Conservation (phyloP, 23 red algal species). For the Agarophyton chilense region DNA sequence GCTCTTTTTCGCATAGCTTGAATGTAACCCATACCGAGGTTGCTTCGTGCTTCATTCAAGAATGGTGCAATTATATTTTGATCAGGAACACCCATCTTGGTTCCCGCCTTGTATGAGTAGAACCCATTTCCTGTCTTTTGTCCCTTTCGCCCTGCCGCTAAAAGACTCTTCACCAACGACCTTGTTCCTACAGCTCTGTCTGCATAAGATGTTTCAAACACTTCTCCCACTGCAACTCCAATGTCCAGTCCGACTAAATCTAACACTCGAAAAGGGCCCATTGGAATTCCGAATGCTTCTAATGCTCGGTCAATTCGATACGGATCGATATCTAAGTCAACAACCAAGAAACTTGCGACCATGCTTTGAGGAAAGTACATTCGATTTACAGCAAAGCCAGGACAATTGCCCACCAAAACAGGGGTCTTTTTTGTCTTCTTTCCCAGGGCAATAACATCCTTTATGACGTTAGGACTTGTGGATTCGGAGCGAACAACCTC, state of each 20-base stretch:
- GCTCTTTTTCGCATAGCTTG: background rate
- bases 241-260: constrained; percentile 99
- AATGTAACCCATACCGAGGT: background rate
- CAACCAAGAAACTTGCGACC: constrained; percentile 80
- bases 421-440: constrained; percentile 96
- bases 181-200: constrained; percentile 73
- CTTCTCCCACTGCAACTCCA: constrained; percentile 76
- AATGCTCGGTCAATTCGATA: constrained; percentile 86
- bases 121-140: constrained; percentile 93
- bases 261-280: constrained; percentile 91
- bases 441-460: constrained; percentile 77
- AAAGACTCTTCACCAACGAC: constrained; percentile 45
- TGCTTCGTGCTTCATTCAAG: constrained; percentile 53
- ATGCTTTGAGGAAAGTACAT: constrained; percentile 99
- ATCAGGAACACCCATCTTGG: constrained; percentile 62
- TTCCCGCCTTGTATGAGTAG: constrained; percentile 67
- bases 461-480: constrained; percentile 66
- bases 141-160: constrained; percentile 85
- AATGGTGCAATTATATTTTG: constrained; percentile 56
- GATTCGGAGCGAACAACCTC: constrained; percentile 92
- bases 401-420: constrained; percentile 97
- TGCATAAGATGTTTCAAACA: constrained; percentile 85
- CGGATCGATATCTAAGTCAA: constrained; percentile 81
- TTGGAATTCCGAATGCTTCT: constrained; percentile 92
- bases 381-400: constrained; percentile 97